These are phyloP conservation scores for Botrytis fabae DNA, from an alignment of 2,329 filamentous ascomycete genomes.

Conservation along the genomic window DNA sequence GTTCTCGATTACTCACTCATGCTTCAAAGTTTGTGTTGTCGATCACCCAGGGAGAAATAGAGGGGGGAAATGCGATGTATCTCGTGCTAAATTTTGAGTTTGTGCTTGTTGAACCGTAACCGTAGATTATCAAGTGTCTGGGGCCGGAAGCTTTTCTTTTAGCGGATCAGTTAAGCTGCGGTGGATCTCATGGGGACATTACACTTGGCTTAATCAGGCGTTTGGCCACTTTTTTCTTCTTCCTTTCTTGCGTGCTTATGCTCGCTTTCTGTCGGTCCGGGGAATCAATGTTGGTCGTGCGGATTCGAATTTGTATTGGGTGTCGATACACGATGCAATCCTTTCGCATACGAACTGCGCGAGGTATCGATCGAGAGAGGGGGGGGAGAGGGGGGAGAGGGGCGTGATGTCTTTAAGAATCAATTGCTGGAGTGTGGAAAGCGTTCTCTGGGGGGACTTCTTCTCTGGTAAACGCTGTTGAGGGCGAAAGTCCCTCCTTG, in stretches of 20 bases:
- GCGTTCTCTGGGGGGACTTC: neutral
- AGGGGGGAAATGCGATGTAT: neutral
- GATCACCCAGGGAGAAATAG: neutral
- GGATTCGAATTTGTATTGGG: neutral
- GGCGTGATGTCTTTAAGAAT: neutral
- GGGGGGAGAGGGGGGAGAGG: neutral
- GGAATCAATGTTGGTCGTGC: too few relatives aligned
- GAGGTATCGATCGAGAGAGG: neutral
- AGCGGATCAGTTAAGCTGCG: slow-evolving; percentile 11
- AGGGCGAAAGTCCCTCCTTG: slow-evolving; percentile 1
- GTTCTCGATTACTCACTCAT: slow-evolving; percentile 7
- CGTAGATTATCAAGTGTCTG: neutral
- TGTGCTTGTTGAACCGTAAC: neutral
- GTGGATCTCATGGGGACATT: neutral
- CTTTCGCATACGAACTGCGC: neutral
- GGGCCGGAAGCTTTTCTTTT: slow-evolving; percentile 20
- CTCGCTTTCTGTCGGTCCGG: slow-evolving; percentile 5
- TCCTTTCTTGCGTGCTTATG: neutral
- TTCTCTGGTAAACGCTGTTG: neutral
- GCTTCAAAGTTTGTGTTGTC: neutral
- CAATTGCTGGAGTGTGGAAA: neutral
- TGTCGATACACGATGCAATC: neutral
- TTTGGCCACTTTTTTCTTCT: neutral
- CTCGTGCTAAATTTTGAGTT: slow-evolving; percentile 7
- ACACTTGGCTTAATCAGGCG: neutral